These are phyloP conservation scores for Syncephalastrum monosporum DNA, from an alignment of 371 early-diverging fungal species.

Conservation along the genomic window DNA sequence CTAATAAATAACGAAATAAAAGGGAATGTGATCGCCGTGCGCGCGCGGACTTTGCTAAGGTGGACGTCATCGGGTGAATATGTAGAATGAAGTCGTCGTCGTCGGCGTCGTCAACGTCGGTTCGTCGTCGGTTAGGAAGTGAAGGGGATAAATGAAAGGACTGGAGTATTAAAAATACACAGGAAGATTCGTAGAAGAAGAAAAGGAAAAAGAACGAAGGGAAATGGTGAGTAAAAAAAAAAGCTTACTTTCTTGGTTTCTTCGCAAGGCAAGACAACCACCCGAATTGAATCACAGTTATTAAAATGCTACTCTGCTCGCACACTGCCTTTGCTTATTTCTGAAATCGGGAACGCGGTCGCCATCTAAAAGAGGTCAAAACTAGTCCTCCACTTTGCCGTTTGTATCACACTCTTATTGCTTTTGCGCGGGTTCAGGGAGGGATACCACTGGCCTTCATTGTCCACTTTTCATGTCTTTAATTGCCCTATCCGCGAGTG, in stretches of 20 bases:
- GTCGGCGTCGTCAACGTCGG: not conserved
- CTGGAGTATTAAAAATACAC: not conserved
- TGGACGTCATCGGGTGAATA: too few species aligned
- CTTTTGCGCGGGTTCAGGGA: not conserved
- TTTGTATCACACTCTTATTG: too few species aligned
- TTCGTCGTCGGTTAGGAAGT: too few species aligned
- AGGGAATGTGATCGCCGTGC: too few species aligned
- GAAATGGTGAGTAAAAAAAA: conserved; percentile 3
- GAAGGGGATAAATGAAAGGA: too few species aligned
- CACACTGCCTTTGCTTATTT: too few species aligned
- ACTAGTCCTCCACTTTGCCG: too few species aligned
- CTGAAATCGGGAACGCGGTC: too few species aligned
- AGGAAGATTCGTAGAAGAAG: not conserved
- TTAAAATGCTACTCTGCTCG: conserved; percentile 2
- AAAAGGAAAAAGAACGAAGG: conserved; percentile 3
- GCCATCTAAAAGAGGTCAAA: too few species aligned
- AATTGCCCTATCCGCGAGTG: not conserved
- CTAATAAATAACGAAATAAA: not conserved
- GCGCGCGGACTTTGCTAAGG: too few species aligned
- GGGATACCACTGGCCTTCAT: not conserved
- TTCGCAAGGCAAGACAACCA: too few species aligned
- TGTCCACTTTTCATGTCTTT: not conserved
- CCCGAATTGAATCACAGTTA: conserved; percentile 6
- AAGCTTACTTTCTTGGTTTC: conserved; percentile 3
- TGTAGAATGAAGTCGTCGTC: too few species aligned